Base-by-base conservation (phyloP, 1,139 yeast species). In the Candida tropicalis region DNA sequence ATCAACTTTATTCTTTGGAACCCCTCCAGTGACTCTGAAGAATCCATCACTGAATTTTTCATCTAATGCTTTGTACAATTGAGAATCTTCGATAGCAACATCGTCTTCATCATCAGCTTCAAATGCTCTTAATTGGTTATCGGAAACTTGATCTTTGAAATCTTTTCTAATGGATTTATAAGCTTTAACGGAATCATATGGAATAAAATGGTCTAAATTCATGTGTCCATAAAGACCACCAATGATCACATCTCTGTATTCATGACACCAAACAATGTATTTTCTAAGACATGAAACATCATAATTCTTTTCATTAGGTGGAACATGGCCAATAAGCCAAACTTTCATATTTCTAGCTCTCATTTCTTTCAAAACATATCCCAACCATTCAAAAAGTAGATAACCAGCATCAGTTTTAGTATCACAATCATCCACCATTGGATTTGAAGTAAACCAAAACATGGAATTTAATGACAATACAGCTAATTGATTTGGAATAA, bases 221-320 rank as follows among this genome's bases (percentile, higher is more conserved):
- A 88, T 88, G 58, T 88, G 96, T 0, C 96, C 96, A 59, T 77
- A 88, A 24, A 88, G 65, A 10, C 93, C 90, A 22, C 96, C 96
- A 49, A 88, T 72, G 35, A 88, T 84, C 27, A 88, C 77, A 58
- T 88, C 96, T 51, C 95, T 73, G 59, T 83, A 88, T 57, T 87
- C 96, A 55, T 87, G 81, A 33, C 81, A 66, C 95, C 96, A 87
- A 16, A 82, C 75, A 28, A 86, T 76, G 59, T 82, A 84, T 59
- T 87, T 87, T 43, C 89, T 71, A 53, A 78, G 81, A 58, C 96
- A 88, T 36, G 83, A 72, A 23, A 73, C 68, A 55, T 87, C 95
- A 52, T 77, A 82, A 60, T 87, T 87, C 62, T 87, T 87, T 36
- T 82, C 82, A 42, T 83, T 81, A 3, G 96, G 95, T 3, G 96